Percentiles rank a stretch among this genome's conserved stretches.
phyloP scores from a whole-genome alignment of 192 early-diverging fungal species.

The Lobosporangium transversale region DNA sequence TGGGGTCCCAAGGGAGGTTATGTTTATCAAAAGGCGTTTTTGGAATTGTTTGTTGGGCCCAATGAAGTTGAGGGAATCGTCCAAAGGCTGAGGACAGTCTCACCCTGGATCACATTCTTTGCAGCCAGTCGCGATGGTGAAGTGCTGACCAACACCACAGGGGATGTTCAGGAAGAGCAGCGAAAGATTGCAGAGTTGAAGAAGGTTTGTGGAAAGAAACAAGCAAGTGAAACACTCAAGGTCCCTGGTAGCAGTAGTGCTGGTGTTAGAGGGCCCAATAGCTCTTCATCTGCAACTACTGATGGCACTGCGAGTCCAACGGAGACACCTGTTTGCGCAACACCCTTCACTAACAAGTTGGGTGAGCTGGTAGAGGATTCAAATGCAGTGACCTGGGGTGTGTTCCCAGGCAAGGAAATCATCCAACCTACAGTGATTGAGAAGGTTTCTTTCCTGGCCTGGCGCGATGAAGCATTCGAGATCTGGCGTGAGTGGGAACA shows the following conservation, averaged over 20 bases:
- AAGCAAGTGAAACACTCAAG: constrained; percentile 4
- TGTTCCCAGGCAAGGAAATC: constrained; percentile 91
- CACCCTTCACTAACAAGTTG: constrained; percentile 56
- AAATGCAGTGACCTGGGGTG: constrained; percentile 91
- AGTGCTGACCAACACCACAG: constrained; percentile 29
- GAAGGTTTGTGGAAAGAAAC: constrained; percentile 60
- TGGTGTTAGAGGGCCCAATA: too few species aligned
- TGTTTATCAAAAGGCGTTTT: constrained; percentile 88
- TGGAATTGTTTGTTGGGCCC: constrained; percentile 83
- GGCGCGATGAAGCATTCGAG: constrained; percentile 87
- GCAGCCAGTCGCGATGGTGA: constrained; percentile 80
- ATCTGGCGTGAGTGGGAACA: constrained; percentile 84
- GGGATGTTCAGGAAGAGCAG: constrained; percentile 43
- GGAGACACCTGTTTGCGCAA: constrained; percentile 57
- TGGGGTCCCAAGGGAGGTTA: constrained; percentile 89
- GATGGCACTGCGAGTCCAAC: constrained; percentile 3
- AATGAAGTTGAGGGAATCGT: constrained; percentile 64
- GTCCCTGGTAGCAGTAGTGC: too few species aligned
- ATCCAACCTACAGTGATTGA: constrained; percentile 89
- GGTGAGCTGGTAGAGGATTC: constrained; percentile 63
- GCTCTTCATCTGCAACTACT: constrained; percentile 26
- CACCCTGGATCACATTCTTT: constrained; percentile 86
- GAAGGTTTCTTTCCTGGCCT: constrained; percentile 76
- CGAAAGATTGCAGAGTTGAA: constrained; percentile 58
- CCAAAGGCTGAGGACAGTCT: constrained; percentile 57